Conservation (phyloP, 192 early-diverging fungal genomes). For the Linnemannia schmuckeri region DNA sequence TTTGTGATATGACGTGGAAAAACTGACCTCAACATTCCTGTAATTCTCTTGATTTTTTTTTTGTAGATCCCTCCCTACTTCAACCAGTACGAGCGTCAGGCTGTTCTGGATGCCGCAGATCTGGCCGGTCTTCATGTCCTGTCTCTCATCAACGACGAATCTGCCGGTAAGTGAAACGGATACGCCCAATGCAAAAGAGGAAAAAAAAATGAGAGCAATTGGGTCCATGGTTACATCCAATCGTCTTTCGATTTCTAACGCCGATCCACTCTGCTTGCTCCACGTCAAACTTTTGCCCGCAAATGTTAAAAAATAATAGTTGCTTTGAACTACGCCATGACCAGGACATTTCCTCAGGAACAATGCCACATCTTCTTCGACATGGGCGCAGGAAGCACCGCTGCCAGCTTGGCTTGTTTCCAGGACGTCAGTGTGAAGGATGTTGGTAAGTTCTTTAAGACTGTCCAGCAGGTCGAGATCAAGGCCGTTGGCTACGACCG, state of each 20-base stretch:
- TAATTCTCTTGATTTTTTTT: not conserved
- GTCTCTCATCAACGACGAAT: slow-evolving; percentile 92
- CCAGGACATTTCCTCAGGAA: slow-evolving; percentile 68
- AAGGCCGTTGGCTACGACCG: slow-evolving; percentile 85
- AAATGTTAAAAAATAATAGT: slow-evolving; percentile 57
- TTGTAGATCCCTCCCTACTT: slow-evolving; percentile 89
- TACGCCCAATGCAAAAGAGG: not conserved
- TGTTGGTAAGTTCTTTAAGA: slow-evolving; percentile 67
- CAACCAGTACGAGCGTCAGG: slow-evolving; percentile 90
- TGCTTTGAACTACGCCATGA: slow-evolving; percentile 93
- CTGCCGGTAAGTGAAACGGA: slow-evolving; percentile 73
- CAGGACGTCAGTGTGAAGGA: slow-evolving; percentile 70
- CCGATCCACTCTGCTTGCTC: not conserved
- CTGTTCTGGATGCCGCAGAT: slow-evolving; percentile 93
- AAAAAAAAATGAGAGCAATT: not conserved
- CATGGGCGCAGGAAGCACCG: slow-evolving; percentile 96
- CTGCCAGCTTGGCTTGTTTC: slow-evolving; percentile 89
- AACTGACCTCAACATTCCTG: not conserved
- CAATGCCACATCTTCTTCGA: slow-evolving; percentile 95
- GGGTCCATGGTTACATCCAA: not conserved
- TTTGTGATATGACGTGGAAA: not conserved
- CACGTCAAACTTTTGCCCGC: not conserved
- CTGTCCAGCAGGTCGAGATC: slow-evolving; percentile 79
- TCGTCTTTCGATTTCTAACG: not conserved
- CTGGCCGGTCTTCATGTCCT: slow-evolving; percentile 88